Evolutionary conservation across 2,329 filamentous ascomycete genomes (phyloP), one percentile per base, ranked within the genome.

Genomic region (Xylariaceae sp.): DNA sequence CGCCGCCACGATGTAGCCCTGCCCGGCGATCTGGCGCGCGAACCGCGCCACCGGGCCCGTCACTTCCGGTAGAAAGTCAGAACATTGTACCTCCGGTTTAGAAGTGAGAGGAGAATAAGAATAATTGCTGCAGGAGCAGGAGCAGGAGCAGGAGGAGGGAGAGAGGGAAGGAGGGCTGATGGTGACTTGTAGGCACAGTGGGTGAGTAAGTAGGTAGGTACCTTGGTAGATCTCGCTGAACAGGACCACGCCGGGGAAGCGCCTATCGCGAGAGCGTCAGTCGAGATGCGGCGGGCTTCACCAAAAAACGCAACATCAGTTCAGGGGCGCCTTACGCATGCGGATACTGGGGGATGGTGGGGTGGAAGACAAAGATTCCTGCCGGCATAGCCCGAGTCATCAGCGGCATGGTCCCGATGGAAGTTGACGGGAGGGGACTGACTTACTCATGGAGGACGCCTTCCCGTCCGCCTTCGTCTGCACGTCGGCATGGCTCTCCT

Each of bases 221-320:
- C 87, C 88, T 78, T 95, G 89, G 55, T 95, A 95, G 51, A 95
- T 95, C 63, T 95, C 89, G 49, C 82, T 89, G 57, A 94, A 95
- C 36, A 95, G 70, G 11, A 85, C 82, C 5, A 95, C 84, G 14
- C 84, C 88, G 0, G 88, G 88, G 52, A 94, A 94, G 31, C 70
- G 68, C 19, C 75, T 77, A 38, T n/a, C 11, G n/a, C n/a, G n/a
- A n/a, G n/a, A n/a, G n/a, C n/a, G n/a, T n/a, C n/a, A n/a, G n/a
- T n/a, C n/a, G n/a, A n/a, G n/a, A n/a, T n/a, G n/a, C n/a, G n/a
- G n/a, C n/a, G n/a, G n/a, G n/a, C n/a, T n/a, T n/a, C n/a, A n/a
- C n/a, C n/a, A n/a, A n/a, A n/a, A n/a, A n/a, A n/a, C n/a, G n/a
- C n/a, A n/a, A n/a, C n/a, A n/a, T n/a, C n/a, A n/a, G n/a, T n/a